phyloP scores from a whole-genome alignment of 495 filamentous ascomycete species.

The Bathelium albidoporum region DNA sequence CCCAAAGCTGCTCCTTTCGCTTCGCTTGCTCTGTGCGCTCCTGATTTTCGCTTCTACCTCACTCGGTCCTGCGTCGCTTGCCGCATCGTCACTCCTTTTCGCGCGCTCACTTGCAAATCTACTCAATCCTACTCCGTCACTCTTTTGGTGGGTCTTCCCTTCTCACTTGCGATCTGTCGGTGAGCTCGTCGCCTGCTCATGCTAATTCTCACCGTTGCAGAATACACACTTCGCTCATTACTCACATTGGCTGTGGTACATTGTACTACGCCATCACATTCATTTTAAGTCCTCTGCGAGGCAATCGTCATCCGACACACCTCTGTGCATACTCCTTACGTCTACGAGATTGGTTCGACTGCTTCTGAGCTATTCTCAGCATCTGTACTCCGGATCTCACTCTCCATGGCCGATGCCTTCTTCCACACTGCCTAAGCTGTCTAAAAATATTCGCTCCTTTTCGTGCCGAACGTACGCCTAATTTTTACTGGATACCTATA shows the following conservation, averaged over 20 bases:
- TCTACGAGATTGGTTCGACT: not conserved
- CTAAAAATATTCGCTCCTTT: not conserved
- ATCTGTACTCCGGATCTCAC: not conserved
- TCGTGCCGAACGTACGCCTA: not conserved
- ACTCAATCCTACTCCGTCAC: not conserved
- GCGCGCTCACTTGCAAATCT: not conserved
- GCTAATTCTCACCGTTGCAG: not conserved
- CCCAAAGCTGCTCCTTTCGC: not conserved
- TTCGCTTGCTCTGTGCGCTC: not conserved
- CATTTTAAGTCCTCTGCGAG: slow-evolving; percentile 3
- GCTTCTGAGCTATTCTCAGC: not conserved
- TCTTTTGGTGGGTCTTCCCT: not conserved
- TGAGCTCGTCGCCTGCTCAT: not conserved
- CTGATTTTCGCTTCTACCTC: not conserved
- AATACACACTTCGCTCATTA: not conserved
- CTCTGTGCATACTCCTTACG: not conserved
- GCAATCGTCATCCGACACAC: not conserved
- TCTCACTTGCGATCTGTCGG: not conserved
- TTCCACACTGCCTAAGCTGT: not conserved
- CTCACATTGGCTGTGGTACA: not conserved
- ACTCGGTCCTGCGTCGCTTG: not conserved
- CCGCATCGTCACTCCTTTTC: not conserved
- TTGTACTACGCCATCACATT: not conserved
- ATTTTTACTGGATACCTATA: not conserved
- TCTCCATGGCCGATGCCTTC: not conserved